A percentile compares a stretch with the other conserved stretches of the same genome.
These are phyloP conservation scores for Capsella bursapastoris DNA, from an alignment of 345 rosid species.

Conservation along the genomic window DNA sequence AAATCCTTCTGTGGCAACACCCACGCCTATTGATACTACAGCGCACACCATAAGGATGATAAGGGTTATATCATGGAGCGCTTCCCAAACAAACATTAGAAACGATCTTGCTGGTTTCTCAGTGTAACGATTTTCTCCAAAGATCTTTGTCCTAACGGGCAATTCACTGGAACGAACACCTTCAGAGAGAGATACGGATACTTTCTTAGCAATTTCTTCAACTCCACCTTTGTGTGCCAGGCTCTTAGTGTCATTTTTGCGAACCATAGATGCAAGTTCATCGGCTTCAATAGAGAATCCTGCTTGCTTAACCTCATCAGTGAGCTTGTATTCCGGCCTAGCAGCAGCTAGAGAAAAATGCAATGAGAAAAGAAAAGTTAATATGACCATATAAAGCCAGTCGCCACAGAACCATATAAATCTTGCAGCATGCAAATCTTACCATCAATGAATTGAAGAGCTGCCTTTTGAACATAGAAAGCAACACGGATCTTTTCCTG, in stretches of 20 bases:
- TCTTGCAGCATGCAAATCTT: constrained; percentile 35
- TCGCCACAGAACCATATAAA: background rate
- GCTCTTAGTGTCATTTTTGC: constrained; percentile 58
- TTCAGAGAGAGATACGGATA: constrained; percentile 54
- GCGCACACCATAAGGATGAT: constrained; percentile 57
- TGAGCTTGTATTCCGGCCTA: constrained; percentile 56
- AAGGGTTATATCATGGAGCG: constrained; percentile 54
- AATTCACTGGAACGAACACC: constrained; percentile 59
- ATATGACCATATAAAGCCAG: constrained; percentile 9
- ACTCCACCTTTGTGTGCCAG: constrained; percentile 63
- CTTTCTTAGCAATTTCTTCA: constrained; percentile 59
- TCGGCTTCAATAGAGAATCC: constrained; percentile 75
- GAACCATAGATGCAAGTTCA: constrained; percentile 70
- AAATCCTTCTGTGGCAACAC: constrained; percentile 67
- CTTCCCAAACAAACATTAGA: constrained; percentile 57
- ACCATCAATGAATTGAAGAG: constrained; percentile 86
- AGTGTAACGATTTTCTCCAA: constrained; percentile 58
- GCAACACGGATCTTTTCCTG: constrained; percentile 93
- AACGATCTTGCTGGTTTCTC: constrained; percentile 66
- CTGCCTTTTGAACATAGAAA: constrained; percentile 83
- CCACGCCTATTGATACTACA: constrained; percentile 75
- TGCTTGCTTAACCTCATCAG: constrained; percentile 59
- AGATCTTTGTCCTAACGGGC: constrained; percentile 57
- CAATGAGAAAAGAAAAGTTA: constrained; percentile 2
- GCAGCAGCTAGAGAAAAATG: constrained; percentile 55